phyloP scores from a whole-genome alignment of 305 asterid species.

The Solanum hybrid region DNA sequence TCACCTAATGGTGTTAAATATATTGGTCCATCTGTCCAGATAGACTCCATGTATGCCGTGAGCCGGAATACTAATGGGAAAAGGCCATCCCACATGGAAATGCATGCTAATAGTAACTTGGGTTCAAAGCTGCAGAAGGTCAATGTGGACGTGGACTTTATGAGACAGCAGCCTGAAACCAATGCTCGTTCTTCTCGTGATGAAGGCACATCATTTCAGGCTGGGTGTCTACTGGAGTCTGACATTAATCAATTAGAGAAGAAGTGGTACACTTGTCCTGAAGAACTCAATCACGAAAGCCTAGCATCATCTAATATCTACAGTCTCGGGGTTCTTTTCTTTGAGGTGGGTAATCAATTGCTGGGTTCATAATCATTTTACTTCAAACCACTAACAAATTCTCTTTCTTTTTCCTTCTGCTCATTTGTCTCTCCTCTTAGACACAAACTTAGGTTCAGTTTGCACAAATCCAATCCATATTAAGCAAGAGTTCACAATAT shows the following conservation, averaged over 20 bases:
- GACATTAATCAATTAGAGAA: constrained; percentile 19
- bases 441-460: neutral
- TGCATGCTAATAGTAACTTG: neutral
- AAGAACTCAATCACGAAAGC: constrained; percentile 6
- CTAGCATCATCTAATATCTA: constrained; percentile 26
- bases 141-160: neutral
- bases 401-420: neutral
- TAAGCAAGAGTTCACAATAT: neutral
- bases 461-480: neutral
- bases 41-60: neutral
- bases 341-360: constrained; percentile 26
- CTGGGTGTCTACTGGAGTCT: constrained; percentile 1
- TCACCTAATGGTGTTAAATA: constrained; percentile 19
- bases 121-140: constrained; percentile 15
- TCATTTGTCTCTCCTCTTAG: neutral
- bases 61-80: constrained; percentile 5
- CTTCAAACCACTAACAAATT: neutral
- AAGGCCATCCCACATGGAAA: constrained; percentile 14
- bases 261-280: constrained; percentile 32
- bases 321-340: constrained; percentile 31
- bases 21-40: constrained; percentile 11
- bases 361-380: neutral
- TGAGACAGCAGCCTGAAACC: neutral
- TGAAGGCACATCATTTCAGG: neutral
- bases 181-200: neutral